Evolutionary conservation across 148 eudicot genomes (phyloP).

Genomic region (Cornus florida): DNA sequence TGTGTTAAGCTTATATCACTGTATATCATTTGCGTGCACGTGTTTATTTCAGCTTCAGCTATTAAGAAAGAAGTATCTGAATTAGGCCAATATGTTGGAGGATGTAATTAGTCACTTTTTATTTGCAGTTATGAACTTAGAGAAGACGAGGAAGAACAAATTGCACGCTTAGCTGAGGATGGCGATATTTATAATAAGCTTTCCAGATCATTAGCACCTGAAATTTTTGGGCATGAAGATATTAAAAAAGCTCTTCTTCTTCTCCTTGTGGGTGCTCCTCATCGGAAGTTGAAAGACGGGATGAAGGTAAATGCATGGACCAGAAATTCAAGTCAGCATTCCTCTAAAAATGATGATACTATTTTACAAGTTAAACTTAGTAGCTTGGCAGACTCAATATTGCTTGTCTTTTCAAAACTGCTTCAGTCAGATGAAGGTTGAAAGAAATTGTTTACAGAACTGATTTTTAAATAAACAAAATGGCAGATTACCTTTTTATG

Average conservation of each 20-base stretch:
- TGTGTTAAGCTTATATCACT: not conserved
- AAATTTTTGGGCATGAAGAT: conserved; percentile 98
- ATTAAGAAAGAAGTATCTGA: not conserved
- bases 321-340: not conserved
- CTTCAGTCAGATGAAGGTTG: not conserved
- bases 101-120: conserved; percentile 9
- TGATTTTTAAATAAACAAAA: not conserved
- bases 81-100: not conserved
- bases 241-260: conserved; percentile 93
- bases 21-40: not conserved
- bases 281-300: conserved; percentile 87
- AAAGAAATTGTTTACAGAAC: not conserved
- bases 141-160: conserved; percentile 92
- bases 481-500: not conserved
- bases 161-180: conserved; percentile 90
- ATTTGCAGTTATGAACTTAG: conserved; percentile 72
- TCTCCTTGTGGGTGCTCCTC: conserved; percentile 98
- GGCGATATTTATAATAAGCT: conserved; percentile 94
- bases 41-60: not conserved
- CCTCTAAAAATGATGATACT: too few relatives aligned
- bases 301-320: conserved; percentile 67
- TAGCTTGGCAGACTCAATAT: not conserved
- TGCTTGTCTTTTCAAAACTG: not conserved
- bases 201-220: conserved; percentile 89
- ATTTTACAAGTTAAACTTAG: not conserved